Percentiles rank a stretch among this genome's conserved stretches.
Conservation (phyloP, 23 red algal species). For the Gracilaria gracilis region DNA sequence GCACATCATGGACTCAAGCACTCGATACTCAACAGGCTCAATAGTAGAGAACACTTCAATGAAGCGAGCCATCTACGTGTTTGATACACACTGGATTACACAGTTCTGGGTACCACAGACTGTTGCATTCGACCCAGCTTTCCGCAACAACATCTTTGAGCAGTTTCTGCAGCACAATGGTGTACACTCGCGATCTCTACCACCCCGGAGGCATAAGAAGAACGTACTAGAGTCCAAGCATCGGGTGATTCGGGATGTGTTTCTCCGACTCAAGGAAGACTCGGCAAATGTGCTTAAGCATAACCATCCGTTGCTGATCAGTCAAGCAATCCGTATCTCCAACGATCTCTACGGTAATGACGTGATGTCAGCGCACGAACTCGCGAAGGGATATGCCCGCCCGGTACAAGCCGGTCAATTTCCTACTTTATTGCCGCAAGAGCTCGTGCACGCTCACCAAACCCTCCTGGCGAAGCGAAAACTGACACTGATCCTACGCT, state of each 20-base stretch:
- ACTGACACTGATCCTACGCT: constrained; percentile 49
- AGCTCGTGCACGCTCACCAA: neutral
- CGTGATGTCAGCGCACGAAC: constrained; percentile 29
- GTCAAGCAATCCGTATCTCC: constrained; percentile 1
- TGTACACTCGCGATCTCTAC: neutral
- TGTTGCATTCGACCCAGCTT: constrained; percentile 19
- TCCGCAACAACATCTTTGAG: neutral
- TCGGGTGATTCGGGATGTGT: constrained; percentile 25
- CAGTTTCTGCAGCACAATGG: constrained; percentile 1
- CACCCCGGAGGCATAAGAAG: constrained; percentile 30
- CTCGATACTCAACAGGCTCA: neutral
- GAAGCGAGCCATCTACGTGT: neutral
- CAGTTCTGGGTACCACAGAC: neutral
- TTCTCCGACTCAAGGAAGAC: constrained; percentile 1
- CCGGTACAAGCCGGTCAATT: constrained; percentile 3
- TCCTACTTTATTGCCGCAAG: neutral
- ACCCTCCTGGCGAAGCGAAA: constrained; percentile 36
- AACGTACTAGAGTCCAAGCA: constrained; percentile 50
- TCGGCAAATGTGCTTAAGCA: neutral
- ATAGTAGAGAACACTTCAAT: neutral
- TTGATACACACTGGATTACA: neutral
- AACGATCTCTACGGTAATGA: constrained; percentile 48
- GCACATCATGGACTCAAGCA: neutral
- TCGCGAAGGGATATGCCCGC: constrained; percentile 33
- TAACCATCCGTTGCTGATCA: neutral